A percentile compares a stretch with the other conserved stretches of the same genome.
phyloP scores from a whole-genome alignment of 140 eudicot species.

The Bidens hawaiensis region DNA sequence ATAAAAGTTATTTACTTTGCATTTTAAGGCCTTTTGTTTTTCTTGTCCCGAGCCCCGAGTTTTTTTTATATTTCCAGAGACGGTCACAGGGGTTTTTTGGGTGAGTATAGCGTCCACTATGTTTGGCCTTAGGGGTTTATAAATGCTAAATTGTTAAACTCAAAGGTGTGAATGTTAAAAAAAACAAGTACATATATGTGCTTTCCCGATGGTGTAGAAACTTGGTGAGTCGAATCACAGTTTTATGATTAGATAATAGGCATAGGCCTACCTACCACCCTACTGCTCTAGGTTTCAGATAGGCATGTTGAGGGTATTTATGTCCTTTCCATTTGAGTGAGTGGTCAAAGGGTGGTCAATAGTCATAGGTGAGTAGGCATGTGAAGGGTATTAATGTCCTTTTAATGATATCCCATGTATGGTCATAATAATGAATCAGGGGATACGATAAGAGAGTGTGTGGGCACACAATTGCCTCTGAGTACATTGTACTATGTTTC shows the following conservation, averaged over 20 bases:
- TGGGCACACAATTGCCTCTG: slow-evolving; percentile 6
- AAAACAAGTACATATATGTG: too few relatives aligned
- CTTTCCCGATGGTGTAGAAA: slow-evolving; percentile 15
- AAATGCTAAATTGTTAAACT: too few relatives aligned
- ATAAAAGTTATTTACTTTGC: too few relatives aligned
- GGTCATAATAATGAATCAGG: slow-evolving; percentile 14
- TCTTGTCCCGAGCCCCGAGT: too few relatives aligned
- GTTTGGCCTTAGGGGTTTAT: too few relatives aligned
- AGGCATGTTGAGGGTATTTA: slow-evolving; percentile 33
- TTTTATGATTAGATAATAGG: slow-evolving; percentile 24
- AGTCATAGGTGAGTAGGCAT: slow-evolving; percentile 14
- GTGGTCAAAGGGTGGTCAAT: slow-evolving; percentile 25
- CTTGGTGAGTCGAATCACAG: slow-evolving; percentile 1
- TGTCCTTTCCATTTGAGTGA: slow-evolving; percentile 18
- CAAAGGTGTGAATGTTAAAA: too few relatives aligned
- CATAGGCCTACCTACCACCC: neutral
- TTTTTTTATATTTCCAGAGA: too few relatives aligned
- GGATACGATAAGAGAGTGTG: too few relatives aligned
- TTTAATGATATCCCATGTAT: slow-evolving; percentile 11
- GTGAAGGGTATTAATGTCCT: slow-evolving; percentile 29
- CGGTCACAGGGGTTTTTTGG: too few relatives aligned
- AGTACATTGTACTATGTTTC: slow-evolving; percentile 13
- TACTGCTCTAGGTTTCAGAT: neutral
- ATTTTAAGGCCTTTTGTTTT: too few relatives aligned
- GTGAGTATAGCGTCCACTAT: too few relatives aligned